Conservation (phyloP, 2,329 filamentous ascomycete species). For the Aspergillus luchuensis region DNA sequence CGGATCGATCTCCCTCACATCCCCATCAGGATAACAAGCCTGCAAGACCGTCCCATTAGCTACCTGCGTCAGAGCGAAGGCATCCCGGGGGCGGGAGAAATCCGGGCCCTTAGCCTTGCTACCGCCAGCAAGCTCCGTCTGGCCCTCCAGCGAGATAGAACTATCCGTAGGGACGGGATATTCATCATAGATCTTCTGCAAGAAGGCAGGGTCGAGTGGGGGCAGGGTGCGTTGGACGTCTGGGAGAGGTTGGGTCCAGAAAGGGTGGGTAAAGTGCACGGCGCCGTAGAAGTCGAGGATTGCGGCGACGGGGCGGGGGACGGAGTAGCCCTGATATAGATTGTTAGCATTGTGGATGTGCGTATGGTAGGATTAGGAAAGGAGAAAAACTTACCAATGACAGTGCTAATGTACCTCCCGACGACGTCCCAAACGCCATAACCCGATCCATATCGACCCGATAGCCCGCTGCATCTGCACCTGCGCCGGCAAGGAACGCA, state of each 20-base stretch:
- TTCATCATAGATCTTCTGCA: conserved; percentile 41
- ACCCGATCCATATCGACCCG: conserved; percentile 37
- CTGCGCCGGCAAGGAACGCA: conserved; percentile 23
- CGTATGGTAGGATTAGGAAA: background rate
- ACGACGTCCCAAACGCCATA: conserved; percentile 53
- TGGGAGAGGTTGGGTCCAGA: conserved; percentile 41
- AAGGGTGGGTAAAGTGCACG: conserved; percentile 41
- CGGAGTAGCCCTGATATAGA: conserved; percentile 39
- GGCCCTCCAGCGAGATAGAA: conserved; percentile 48
- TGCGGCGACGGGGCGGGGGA: conserved; percentile 38
- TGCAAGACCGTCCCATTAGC: conserved; percentile 43
- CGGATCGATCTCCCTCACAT: conserved; percentile 36
- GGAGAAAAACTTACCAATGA: conserved; percentile 33
- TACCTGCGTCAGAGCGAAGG: conserved; percentile 48
- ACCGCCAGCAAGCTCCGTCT: conserved; percentile 20
- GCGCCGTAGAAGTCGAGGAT: conserved; percentile 50
- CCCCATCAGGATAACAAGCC: conserved; percentile 32
- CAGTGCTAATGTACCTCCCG: conserved; percentile 52
- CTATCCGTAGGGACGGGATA: conserved; percentile 41
- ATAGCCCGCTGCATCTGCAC: conserved; percentile 16
- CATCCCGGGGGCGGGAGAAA: conserved; percentile 41
- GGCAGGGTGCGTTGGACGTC: conserved; percentile 34
- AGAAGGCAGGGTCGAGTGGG: conserved; percentile 29
- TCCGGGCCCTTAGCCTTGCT: conserved; percentile 32
- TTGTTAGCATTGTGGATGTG: background rate